These are phyloP conservation scores for Aspergillus vadensis DNA, from an alignment of 2,329 filamentous ascomycete genomes.

Conservation along the genomic window DNA sequence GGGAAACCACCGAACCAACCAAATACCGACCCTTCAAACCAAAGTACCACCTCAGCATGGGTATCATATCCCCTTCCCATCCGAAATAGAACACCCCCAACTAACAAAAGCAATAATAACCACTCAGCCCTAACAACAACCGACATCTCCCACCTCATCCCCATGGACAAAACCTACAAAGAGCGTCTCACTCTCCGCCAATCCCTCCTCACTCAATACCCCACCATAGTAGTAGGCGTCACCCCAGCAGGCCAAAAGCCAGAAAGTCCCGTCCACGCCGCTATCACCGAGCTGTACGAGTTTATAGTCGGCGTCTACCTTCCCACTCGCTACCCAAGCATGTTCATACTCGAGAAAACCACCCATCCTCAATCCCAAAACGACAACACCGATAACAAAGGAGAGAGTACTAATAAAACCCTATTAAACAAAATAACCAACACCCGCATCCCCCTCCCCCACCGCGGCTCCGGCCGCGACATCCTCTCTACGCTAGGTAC, in stretches of 20 bases:
- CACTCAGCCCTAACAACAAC: constrained; percentile 55
- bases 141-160: constrained; percentile 56
- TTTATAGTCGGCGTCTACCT: constrained; percentile 59
- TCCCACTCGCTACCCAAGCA: constrained; percentile 57
- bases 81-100: not conserved
- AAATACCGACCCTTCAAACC: constrained; percentile 61
- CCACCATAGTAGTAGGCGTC: constrained; percentile 43
- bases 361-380: constrained; percentile 5
- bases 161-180: constrained; percentile 62
- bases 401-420: constrained; percentile 18
- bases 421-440: constrained; percentile 52
- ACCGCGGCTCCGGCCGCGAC: constrained; percentile 12
- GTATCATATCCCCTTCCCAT: constrained; percentile 34
- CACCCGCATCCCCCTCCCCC: constrained; percentile 38
- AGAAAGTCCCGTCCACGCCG: constrained; percentile 37
- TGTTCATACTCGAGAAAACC: constrained; percentile 47
- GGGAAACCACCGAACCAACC: constrained; percentile 54
- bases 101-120: not conserved
- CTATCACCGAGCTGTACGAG: constrained; percentile 59
- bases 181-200: constrained; percentile 54
- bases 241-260: constrained; percentile 41
- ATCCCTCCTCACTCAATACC: constrained; percentile 49
- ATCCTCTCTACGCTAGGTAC: constrained; percentile 51
- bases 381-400: not conserved
- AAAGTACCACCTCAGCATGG: constrained; percentile 66